Evolutionary conservation across 768 basidiomycete species (phyloP).

Genomic region (Hericium alpestre): DNA sequence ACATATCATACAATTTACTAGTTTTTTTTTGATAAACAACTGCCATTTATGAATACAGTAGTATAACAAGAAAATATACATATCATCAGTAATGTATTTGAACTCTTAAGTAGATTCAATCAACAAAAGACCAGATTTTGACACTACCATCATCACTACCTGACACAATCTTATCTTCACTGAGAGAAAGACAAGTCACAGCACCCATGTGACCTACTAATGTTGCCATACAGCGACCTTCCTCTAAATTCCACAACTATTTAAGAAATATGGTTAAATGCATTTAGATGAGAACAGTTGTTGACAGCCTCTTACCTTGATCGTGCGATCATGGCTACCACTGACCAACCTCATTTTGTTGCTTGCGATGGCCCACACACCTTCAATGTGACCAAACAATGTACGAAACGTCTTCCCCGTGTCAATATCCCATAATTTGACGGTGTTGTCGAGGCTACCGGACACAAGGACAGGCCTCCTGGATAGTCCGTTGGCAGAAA

Average conservation of each 20-base stretch:
- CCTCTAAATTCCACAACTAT: conserved; percentile 89
- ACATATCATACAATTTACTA: too few species aligned
- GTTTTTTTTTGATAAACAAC: too few species aligned
- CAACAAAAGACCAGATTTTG: conserved; percentile 52
- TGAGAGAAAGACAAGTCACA: conserved; percentile 81
- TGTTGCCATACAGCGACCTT: conserved; percentile 78
- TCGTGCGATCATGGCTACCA: conserved; percentile 91
- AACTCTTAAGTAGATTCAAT: not conserved
- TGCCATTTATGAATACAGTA: too few species aligned
- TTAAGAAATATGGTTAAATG: not conserved
- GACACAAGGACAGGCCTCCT: conserved; percentile 65
- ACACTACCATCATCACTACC: conserved; percentile 89
- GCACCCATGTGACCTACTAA: conserved; percentile 91
- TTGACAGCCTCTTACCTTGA: conserved; percentile 56
- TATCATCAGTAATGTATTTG: too few species aligned
- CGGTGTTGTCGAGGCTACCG: conserved; percentile 88
- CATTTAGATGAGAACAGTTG: not conserved
- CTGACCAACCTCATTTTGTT: conserved; percentile 88
- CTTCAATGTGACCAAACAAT: conserved; percentile 95
- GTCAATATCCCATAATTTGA: conserved; percentile 94
- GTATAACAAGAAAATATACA: too few species aligned
- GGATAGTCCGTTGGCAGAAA: not conserved
- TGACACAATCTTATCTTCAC: conserved; percentile 94
- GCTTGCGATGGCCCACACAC: conserved; percentile 91
- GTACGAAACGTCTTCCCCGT: conserved; percentile 68